These are phyloP conservation scores for Trebouxia sp. DNA, from an alignment of 139 green algal species.

Conservation along the genomic window DNA sequence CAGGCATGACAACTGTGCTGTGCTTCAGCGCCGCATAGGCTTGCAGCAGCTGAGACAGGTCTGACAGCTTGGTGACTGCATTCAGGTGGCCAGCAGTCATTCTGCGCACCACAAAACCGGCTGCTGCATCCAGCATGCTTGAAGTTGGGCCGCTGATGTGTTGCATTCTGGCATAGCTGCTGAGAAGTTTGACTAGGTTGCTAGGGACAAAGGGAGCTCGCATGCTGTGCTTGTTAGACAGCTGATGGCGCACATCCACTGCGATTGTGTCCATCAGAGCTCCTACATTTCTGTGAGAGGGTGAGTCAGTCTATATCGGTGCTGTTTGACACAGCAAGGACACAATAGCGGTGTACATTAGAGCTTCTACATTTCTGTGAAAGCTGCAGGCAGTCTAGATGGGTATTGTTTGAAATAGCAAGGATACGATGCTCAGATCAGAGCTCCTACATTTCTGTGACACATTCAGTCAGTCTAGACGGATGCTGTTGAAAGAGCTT, in stretches of 20 bases:
- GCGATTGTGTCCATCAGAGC: conserved; percentile 42
- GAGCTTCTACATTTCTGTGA: no score
- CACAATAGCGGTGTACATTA: no score
- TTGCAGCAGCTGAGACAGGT: conserved; percentile 37
- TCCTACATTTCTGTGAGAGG: conserved; percentile 10
- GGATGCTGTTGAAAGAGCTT: background rate
- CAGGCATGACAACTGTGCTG: conserved; percentile 43
- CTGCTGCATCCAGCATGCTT: conserved; percentile 49
- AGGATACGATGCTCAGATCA: no score
- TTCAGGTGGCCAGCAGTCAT: conserved; percentile 48
- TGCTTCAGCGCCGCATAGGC: conserved; percentile 46
- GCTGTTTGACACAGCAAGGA: background rate
- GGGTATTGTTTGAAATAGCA: no score
- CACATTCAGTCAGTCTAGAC: background rate
- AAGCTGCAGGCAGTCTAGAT: no score
- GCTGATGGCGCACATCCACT: conserved; percentile 45
- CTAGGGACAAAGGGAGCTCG: conserved; percentile 39
- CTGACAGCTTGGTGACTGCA: conserved; percentile 35
- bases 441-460: conserved; percentile 15
- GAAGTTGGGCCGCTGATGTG: background rate
- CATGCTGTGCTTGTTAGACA: conserved; percentile 51
- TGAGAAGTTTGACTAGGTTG: conserved; percentile 48
- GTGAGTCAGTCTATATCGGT: background rate
- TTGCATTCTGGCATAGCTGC: conserved; percentile 19
- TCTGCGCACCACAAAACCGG: conserved; percentile 42